Conservation (phyloP, 441 rosid species). For the Biscutella laevigata region DNA sequence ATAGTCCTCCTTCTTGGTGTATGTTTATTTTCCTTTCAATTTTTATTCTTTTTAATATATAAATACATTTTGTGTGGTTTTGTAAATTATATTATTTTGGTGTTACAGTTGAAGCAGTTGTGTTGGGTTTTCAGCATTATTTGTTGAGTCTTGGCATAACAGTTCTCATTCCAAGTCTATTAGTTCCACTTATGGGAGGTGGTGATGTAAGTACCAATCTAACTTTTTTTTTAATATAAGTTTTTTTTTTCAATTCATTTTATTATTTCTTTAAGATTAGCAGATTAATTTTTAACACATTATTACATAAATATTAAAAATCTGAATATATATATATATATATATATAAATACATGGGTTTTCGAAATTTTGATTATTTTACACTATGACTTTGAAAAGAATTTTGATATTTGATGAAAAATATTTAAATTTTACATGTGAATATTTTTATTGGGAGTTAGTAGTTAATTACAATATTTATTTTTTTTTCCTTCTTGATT, state of each 20-base stretch:
- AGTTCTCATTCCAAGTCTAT: slow-evolving; percentile 53
- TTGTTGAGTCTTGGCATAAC: slow-evolving; percentile 58
- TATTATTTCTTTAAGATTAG: not conserved
- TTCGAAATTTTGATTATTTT: not conserved
- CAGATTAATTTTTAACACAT: not conserved
- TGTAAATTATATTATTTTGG: not conserved
- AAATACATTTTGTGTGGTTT: not conserved
- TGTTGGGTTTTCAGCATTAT: slow-evolving; percentile 66
- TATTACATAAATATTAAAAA: not conserved
- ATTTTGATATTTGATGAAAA: not conserved
- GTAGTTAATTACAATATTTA: not conserved
- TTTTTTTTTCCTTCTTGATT: no score
- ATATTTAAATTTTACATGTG: not conserved
- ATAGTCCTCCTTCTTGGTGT: slow-evolving; percentile 72
- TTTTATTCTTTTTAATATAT: not conserved
- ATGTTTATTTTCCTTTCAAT: not conserved
- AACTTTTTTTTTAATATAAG: no score
- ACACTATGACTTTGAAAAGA: not conserved
- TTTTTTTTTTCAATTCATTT: no score
- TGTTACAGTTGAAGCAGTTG: slow-evolving; percentile 59
- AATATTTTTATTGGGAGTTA: not conserved
- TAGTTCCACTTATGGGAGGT: slow-evolving; percentile 84
- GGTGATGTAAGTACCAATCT: slow-evolving; percentile 56
- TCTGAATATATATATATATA: not conserved
- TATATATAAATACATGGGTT: no score